phyloP scores from a whole-genome alignment of 345 rosid genomes.

The Aegle marmelos region DNA sequence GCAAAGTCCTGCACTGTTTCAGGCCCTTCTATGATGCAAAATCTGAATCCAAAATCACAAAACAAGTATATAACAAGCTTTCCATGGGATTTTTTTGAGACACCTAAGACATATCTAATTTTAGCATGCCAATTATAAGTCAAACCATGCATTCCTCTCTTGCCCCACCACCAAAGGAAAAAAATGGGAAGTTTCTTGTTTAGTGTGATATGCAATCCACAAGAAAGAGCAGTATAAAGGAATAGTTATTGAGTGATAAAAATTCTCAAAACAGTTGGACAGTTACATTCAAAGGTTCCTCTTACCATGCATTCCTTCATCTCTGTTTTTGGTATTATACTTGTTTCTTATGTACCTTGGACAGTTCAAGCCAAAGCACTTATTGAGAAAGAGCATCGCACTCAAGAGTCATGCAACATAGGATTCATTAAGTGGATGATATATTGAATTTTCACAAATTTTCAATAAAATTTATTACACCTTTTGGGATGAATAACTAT shows the following conservation, averaged over 20 bases:
- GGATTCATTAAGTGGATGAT: neutral
- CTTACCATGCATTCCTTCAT: neutral
- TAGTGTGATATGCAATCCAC: neutral
- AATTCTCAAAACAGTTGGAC: neutral
- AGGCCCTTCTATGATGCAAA: conserved; percentile 98
- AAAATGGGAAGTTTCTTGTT: neutral
- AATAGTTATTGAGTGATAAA: neutral
- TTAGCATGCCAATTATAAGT: neutral
- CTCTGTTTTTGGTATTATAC: neutral
- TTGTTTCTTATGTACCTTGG: neutral
- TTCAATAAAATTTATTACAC: neutral
- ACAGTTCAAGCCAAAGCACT: neutral
- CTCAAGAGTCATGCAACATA: neutral
- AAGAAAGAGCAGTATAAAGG: neutral
- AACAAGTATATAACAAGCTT: neutral
- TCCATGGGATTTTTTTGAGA: neutral
- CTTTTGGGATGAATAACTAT: neutral
- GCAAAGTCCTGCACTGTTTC: conserved; percentile 93
- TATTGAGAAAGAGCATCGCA: neutral
- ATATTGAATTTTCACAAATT: neutral
- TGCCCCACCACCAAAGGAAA: neutral
- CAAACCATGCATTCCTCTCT: neutral
- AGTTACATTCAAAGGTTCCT: neutral
- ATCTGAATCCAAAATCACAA: conserved; percentile 42
- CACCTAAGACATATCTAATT: neutral